Evolutionary conservation across 345 rosid genomes (phyloP).

Genomic region (Rhodamnia argentea): DNA sequence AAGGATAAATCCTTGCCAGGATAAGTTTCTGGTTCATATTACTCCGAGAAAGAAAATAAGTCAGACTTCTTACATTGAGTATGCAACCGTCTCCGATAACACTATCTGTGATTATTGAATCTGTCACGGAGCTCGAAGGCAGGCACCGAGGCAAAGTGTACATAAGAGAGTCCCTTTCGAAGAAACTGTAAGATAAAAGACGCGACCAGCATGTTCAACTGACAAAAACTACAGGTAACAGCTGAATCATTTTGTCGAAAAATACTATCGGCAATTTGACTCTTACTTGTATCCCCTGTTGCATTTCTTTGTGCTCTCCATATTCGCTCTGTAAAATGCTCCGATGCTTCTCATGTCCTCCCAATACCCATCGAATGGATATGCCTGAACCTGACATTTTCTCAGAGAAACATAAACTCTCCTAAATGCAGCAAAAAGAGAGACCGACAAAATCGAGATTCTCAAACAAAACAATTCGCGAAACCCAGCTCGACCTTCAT

Average conservation of each 20-base stretch:
- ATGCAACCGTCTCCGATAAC: conserved; percentile 79
- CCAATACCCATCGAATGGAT: conserved; percentile 67
- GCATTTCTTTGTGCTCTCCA: conserved; percentile 52
- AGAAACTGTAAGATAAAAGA: conserved; percentile 32
- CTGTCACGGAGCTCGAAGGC: conserved; percentile 54
- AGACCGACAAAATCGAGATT: background rate
- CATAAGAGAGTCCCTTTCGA: conserved; percentile 37
- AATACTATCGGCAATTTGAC: background rate
- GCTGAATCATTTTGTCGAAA: background rate
- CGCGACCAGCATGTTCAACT: background rate
- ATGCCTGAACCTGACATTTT: conserved; percentile 45
- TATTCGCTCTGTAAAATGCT: conserved; percentile 67
- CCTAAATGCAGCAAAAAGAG: background rate
- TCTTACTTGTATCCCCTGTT: conserved; percentile 32
- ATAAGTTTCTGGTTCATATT: too few relatives aligned
- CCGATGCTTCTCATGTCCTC: conserved; percentile 59
- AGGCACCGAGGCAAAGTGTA: conserved; percentile 61
- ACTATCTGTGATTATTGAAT: conserved; percentile 46
- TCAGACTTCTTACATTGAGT: conserved; percentile 39
- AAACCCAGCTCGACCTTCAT: conserved; percentile 37
- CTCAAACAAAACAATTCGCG: background rate
- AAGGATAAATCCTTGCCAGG: background rate
- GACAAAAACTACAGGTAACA: background rate
- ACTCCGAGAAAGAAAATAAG: background rate
- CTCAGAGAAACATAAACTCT: background rate